Conservation (phyloP, 1,139 yeast genomes). For the Magnusiomyces tetraspermus region DNA sequence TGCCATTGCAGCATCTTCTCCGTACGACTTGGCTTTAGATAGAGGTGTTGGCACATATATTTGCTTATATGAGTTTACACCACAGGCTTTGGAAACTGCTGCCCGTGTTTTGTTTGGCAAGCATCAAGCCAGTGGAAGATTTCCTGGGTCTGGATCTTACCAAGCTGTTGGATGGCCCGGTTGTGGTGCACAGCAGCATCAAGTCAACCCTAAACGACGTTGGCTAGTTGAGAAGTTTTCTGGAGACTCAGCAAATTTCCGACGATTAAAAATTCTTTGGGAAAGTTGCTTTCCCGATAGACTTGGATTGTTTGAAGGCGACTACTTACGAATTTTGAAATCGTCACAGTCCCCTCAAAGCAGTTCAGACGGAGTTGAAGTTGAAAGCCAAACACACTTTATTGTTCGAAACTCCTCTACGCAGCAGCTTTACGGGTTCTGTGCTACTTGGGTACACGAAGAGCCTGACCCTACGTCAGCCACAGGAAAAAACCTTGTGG, state of each 20-base stretch:
- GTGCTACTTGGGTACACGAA: conserved; percentile 47
- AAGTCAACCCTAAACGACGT: conserved; percentile 26
- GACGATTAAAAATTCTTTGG: conserved; percentile 39
- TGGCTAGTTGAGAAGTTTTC: conserved; percentile 59
- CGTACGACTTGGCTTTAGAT: conserved; percentile 53
- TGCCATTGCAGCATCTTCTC: conserved; percentile 55
- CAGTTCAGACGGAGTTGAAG: not conserved
- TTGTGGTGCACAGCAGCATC: conserved; percentile 19
- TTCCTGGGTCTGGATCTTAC: conserved; percentile 42
- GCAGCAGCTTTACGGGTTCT: conserved; percentile 47
- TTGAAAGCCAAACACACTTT: conserved; percentile 36
- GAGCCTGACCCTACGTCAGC: conserved; percentile 18
- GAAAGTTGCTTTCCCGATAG: conserved; percentile 27
- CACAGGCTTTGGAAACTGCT: conserved; percentile 41
- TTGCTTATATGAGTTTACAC: conserved; percentile 55
- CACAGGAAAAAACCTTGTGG: conserved; percentile 24
- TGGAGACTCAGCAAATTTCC: conserved; percentile 41
- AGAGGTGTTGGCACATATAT: conserved; percentile 48
- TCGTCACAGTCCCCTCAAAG: not conserved
- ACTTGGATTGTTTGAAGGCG: conserved; percentile 15
- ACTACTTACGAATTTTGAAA: not conserved
- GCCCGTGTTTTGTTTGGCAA: conserved; percentile 51
- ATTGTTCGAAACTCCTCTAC: conserved; percentile 53
- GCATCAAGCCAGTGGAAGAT: conserved; percentile 43
- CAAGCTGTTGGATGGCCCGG: conserved; percentile 17